A percentile compares a stretch with the other conserved stretches of the same genome.
These are phyloP conservation scores for Babjeviella inositovora DNA, from an alignment of 805 yeast species.

Conservation along the genomic window DNA sequence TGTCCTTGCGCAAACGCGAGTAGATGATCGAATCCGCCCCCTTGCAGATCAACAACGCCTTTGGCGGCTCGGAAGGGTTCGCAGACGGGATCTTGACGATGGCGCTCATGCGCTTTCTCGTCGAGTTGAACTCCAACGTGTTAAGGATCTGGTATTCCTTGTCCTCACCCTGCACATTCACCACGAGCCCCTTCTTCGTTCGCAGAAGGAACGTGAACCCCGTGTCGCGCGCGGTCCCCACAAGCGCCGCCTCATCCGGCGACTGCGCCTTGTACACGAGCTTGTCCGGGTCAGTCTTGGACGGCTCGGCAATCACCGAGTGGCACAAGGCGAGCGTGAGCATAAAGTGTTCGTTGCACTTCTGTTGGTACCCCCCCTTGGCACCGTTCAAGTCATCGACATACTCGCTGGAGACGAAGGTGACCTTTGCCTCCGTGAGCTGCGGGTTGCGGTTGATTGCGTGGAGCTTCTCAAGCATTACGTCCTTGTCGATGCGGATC, in stretches of 20 bases:
- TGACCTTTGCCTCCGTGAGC: conserved; percentile 40
- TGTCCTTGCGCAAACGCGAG: conserved; percentile 37
- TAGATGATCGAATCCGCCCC: conserved; percentile 79
- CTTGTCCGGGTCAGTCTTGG: conserved; percentile 40
- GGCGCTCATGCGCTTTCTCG: conserved; percentile 81
- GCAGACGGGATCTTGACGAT: conserved; percentile 50
- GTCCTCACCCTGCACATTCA: conserved; percentile 53
- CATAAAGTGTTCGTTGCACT: conserved; percentile 60
- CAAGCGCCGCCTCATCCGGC: conserved; percentile 81
- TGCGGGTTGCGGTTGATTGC: conserved; percentile 18
- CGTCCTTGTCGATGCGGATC: conserved; percentile 38
- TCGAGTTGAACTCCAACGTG: conserved; percentile 64
- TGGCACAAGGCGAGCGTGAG: conserved; percentile 65
- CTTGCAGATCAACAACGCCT: conserved; percentile 57
- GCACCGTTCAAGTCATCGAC: conserved; percentile 43
- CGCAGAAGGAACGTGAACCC: conserved; percentile 54
- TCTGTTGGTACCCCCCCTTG: conserved; percentile 32
- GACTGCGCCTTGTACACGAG: conserved; percentile 58
- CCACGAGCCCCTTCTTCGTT: conserved; percentile 45
- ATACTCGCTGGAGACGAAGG: conserved; percentile 54
- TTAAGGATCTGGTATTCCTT: conserved; percentile 62
- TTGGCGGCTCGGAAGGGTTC: conserved; percentile 27
- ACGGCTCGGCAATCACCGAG: conserved; percentile 57
- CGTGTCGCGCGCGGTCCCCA: conserved; percentile 64
- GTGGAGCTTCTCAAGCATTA: conserved; percentile 35